Evolutionary conservation across 208 protist genomes (phyloP), one percentile per base, ranked within the genome.

Genomic region (Dictyostelium gargantuum): DNA sequence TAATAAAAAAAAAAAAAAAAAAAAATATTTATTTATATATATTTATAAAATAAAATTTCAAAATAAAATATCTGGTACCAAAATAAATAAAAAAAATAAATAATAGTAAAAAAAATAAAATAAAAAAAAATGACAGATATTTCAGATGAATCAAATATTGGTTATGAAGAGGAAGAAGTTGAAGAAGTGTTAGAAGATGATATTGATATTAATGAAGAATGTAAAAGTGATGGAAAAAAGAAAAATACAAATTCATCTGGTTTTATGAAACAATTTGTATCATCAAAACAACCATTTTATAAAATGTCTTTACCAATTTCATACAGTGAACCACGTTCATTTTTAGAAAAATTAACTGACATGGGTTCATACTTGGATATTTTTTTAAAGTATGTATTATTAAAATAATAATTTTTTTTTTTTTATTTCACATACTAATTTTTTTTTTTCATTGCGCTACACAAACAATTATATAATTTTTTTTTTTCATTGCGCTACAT

Each of bases 331-430:
- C 70, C 82, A 46, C 21, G 82, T 35, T 89, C 82, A 40, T 52
- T 89, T 3, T 42, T 89, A 9, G 82, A 89, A 26, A 89, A 89
- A 79, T 79, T 89, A n/a, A 79, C 82, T 35, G 82, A 89, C 54
- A 66, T 79, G 26, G 82, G 82, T 32, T 42, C 26, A 40, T 79
- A 54, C n/a, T 42, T 89, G 6, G 82, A 89, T 35, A 76, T 86
- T 32, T 76, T 86, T 76, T 63, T 86, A 76, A 73, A 86, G 81
- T 86, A 86, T 38, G 35, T 86, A 26, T 44, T 61, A 61, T n/a
- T 61, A 54, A 23, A 1, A 54, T 23, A 23, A 6, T 21, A 23
- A 54, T 23, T 42, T 8, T 42, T 61, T 21, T 35, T 6, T 48
- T 42, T 66, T 66, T 42, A n/a, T n/a, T n/a, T n/a, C n/a, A n/a